Evolutionary conservation across 2,329 filamentous ascomycete species (phyloP).

Genomic region (Shiraia sp.): DNA sequence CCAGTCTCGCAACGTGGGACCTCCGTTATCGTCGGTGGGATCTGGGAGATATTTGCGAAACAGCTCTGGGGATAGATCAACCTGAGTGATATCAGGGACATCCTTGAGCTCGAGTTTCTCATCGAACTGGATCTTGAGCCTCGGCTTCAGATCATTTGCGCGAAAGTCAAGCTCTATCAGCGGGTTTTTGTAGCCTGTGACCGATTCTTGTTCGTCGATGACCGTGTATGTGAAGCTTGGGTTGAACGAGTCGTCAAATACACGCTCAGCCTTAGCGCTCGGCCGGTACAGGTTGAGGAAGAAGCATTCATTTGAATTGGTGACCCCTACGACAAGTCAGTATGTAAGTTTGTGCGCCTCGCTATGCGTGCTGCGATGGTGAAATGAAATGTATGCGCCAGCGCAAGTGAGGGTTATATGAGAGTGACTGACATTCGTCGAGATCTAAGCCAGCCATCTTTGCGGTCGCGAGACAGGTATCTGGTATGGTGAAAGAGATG

Average conservation of each 20-base stretch:
- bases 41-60: constrained; percentile 49
- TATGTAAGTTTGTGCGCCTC: background rate
- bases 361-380: background rate
- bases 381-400: background rate
- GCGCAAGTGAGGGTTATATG: too few relatives aligned
- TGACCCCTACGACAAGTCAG: constrained; percentile 33
- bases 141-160: constrained; percentile 76
- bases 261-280: constrained; percentile 18
- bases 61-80: constrained; percentile 66
- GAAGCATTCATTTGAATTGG: constrained; percentile 44
- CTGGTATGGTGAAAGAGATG: constrained; percentile 1
- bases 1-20: constrained; percentile 47
- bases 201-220: constrained; percentile 89
- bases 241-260: constrained; percentile 70
- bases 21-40: constrained; percentile 48
- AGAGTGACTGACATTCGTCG: constrained; percentile 40
- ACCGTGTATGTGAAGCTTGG: constrained; percentile 90
- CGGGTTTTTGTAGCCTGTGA: constrained; percentile 86
- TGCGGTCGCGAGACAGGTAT: background rate
- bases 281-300: constrained; percentile 44
- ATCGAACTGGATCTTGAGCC: constrained; percentile 70
- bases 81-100: constrained; percentile 61
- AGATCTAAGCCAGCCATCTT: constrained; percentile 25
- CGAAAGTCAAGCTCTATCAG: constrained; percentile 73
- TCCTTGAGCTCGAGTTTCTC: constrained; percentile 74